These are phyloP conservation scores for Posidonia oceanica DNA, from an alignment of 116 monocot genomes.

Conservation along the genomic window DNA sequence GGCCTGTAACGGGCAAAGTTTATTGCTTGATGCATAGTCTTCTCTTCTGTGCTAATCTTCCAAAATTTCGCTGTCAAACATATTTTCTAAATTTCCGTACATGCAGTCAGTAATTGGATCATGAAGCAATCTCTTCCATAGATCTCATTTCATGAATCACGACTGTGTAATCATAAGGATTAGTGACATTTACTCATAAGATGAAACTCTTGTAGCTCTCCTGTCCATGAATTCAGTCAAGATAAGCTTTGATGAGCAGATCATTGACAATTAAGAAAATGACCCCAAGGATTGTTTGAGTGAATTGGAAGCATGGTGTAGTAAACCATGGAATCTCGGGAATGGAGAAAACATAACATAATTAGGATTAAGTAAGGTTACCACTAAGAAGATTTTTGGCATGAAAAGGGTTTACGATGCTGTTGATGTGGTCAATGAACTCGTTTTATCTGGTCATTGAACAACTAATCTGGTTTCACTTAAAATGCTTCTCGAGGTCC, in stretches of 20 bases:
- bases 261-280: conserved; percentile 1
- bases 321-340: conserved; percentile 2
- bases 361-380: not conserved
- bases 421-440: not conserved
- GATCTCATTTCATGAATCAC: not conserved
- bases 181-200: conserved; percentile 2
- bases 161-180: not conserved
- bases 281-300: conserved; percentile 8
- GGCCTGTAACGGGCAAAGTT: too few species aligned
- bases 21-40: not conserved
- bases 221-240: conserved; percentile 4
- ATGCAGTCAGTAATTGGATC: too few species aligned
- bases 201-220: not conserved
- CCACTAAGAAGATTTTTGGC: not conserved
- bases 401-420: too few species aligned
- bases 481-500: too few species aligned
- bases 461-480: not conserved
- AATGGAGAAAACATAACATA: not conserved
- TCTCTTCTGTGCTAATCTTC: not conserved
- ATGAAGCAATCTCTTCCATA: not conserved
- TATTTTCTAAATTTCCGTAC: too few species aligned
- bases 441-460: not conserved
- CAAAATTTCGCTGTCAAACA: too few species aligned
- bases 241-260: not conserved
- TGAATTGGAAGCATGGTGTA: conserved; percentile 5